These are phyloP conservation scores for Pholiota conissans DNA, from an alignment of 768 basidiomycete species.

Conservation along the genomic window DNA sequence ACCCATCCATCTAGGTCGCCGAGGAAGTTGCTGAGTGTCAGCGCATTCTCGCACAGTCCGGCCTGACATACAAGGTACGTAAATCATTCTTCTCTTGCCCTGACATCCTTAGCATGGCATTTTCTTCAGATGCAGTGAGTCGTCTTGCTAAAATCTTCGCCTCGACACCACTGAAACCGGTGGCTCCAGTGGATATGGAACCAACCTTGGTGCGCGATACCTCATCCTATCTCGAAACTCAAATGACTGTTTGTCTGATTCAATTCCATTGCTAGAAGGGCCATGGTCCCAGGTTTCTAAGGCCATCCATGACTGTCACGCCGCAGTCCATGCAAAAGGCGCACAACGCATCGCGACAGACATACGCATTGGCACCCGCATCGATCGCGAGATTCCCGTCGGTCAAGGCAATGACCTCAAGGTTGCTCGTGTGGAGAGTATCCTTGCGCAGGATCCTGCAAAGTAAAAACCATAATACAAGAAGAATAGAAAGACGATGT, in stretches of 20 bases:
- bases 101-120: constrained; percentile 9
- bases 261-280: constrained; percentile 68
- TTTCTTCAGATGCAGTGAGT: constrained; percentile 65
- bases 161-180: constrained; percentile 83
- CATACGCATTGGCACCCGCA: constrained; percentile 91
- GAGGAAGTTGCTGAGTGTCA: constrained; percentile 83
- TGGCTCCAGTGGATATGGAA: too few species aligned
- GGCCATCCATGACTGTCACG: constrained; percentile 91
- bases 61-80: constrained; percentile 75
- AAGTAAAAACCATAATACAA: too few species aligned
- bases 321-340: constrained; percentile 78
- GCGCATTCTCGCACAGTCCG: constrained; percentile 77
- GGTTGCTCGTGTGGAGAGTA: constrained; percentile 77
- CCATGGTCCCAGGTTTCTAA: constrained; percentile 83
- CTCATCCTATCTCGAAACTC: background rate
- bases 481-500: too few species aligned
- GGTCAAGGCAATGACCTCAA: constrained; percentile 81
- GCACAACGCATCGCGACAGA: constrained; percentile 84
- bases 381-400: constrained; percentile 58
- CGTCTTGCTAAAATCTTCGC: constrained; percentile 7
- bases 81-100: background rate
- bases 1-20: constrained; percentile 50
- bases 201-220: constrained; percentile 66
- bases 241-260: background rate
- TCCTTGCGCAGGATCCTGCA: constrained; percentile 50